These are phyloP conservation scores for Sophora flavescens DNA, from an alignment of 306 rosid genomes.

Conservation along the genomic window DNA sequence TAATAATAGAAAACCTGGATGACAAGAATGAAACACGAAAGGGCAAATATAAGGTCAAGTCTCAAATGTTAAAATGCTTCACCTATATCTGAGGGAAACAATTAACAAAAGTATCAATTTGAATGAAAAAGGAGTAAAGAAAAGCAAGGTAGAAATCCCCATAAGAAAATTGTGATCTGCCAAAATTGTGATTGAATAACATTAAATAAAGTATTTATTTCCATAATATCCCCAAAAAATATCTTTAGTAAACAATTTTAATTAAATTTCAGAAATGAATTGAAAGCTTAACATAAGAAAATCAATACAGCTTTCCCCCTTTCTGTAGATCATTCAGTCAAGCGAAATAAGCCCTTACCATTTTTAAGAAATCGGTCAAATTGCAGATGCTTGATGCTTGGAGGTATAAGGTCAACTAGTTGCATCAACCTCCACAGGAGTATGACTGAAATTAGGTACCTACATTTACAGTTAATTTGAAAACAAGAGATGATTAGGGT, in stretches of 20 bases:
- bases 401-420: slow-evolving; percentile 78
- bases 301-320: neutral
- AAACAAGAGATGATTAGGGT: slow-evolving; percentile 18
- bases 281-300: neutral
- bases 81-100: neutral
- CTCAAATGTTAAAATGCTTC: slow-evolving; percentile 6
- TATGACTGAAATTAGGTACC: slow-evolving; percentile 77
- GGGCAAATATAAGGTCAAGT: slow-evolving; percentile 39
- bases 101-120: slow-evolving; percentile 22
- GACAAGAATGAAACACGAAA: slow-evolving; percentile 38
- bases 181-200: slow-evolving; percentile 10
- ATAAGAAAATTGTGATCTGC: neutral
- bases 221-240: neutral
- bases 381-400: slow-evolving; percentile 73
- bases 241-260: slow-evolving; percentile 11
- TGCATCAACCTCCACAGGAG: slow-evolving; percentile 75
- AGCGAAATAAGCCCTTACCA: slow-evolving; percentile 54
- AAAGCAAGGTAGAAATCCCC: neutral
- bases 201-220: neutral
- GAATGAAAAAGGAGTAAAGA: neutral
- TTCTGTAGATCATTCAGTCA: slow-evolving; percentile 22
- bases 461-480: slow-evolving; percentile 42
- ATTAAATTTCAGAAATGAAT: neutral
- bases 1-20: slow-evolving; percentile 80
- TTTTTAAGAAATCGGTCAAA: slow-evolving; percentile 78